Evolutionary conservation across 1,284 basidiomycete species (phyloP).

Genomic region (Cryptococcus neoformans): DNA sequence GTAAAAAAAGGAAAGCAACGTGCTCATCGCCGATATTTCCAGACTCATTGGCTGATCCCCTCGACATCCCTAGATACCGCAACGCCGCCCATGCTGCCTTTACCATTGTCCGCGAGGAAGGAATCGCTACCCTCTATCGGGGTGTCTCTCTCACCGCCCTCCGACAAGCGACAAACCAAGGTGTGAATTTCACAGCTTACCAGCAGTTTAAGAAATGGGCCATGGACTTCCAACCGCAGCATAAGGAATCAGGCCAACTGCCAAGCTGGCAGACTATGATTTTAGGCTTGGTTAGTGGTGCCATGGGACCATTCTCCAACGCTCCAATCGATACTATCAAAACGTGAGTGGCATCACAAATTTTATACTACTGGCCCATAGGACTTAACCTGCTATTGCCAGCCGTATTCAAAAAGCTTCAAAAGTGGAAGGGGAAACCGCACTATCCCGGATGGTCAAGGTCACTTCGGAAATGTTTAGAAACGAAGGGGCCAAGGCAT

Average conservation of each 20-base stretch:
- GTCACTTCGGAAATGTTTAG: slow-evolving; percentile 92
- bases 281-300: slow-evolving; percentile 93
- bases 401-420: slow-evolving; percentile 71
- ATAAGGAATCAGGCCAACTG: slow-evolving; percentile 55
- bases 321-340: slow-evolving; percentile 98
- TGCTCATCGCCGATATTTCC: too few species aligned
- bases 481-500: slow-evolving; percentile 81
- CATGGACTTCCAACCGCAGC: slow-evolving; percentile 70
- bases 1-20: slow-evolving; percentile 7
- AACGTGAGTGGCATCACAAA: slow-evolving; percentile 53
- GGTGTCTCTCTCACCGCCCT: slow-evolving; percentile 92
- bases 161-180: slow-evolving; percentile 97
- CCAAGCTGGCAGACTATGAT: slow-evolving; percentile 94
- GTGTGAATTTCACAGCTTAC: slow-evolving; percentile 98
- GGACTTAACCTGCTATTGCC: not conserved
- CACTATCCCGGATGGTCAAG: slow-evolving; percentile 64
- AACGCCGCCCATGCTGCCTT: slow-evolving; percentile 97
- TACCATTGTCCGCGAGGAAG: slow-evolving; percentile 93
- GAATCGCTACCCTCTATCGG: slow-evolving; percentile 78
- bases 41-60: slow-evolving; percentile 41
- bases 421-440: slow-evolving; percentile 71
- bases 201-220: slow-evolving; percentile 90
- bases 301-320: slow-evolving; percentile 96
- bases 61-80: slow-evolving; percentile 85
- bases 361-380: not conserved